Conservation (phyloP, 2,329 filamentous ascomycete genomes). For the Cyphellophora attinorum region DNA sequence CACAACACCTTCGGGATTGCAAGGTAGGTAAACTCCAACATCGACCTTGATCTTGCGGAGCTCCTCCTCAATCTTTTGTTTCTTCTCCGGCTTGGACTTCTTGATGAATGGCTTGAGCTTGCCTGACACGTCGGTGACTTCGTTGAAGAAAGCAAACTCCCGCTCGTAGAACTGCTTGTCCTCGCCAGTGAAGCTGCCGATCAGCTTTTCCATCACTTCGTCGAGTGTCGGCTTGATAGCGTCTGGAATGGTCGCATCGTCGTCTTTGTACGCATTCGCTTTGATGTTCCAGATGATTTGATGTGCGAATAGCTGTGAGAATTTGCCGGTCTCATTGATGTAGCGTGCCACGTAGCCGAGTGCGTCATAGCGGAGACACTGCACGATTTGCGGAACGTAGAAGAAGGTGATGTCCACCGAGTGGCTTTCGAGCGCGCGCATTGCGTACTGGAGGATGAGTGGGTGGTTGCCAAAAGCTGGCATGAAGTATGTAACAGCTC, state of each 20-base stretch:
- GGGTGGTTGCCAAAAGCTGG: constrained; percentile 86
- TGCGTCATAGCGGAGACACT: constrained; percentile 83
- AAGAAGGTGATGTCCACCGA: constrained; percentile 97
- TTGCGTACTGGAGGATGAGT: constrained; percentile 90
- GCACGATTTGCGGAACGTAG: constrained; percentile 96
- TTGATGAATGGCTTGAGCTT: constrained; percentile 93
- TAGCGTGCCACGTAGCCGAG: constrained; percentile 94
- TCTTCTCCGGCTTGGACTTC: constrained; percentile 88
- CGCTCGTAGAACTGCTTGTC: constrained; percentile 85
- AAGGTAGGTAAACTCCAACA: constrained; percentile 91
- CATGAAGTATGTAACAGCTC: constrained; percentile 85
- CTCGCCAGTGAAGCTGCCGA: constrained; percentile 66
- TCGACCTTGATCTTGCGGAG: constrained; percentile 95
- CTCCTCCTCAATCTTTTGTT: constrained; percentile 98
- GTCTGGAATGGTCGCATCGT: constrained; percentile 82
- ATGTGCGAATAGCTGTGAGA: constrained; percentile 96
- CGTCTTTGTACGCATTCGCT: constrained; percentile 95
- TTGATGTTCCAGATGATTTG: constrained; percentile 99
- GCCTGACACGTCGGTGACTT: constrained; percentile 90
- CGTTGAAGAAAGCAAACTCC: constrained; percentile 96
- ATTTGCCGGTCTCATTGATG: constrained; percentile 91
- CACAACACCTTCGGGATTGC: constrained; percentile 92
- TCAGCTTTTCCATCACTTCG: constrained; percentile 74
- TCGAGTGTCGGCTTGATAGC: constrained; percentile 89
- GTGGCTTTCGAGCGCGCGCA: constrained; percentile 88